These are phyloP conservation scores for Microstegium vimineum DNA, from an alignment of 176 grass and related monocot species.

Conservation along the genomic window DNA sequence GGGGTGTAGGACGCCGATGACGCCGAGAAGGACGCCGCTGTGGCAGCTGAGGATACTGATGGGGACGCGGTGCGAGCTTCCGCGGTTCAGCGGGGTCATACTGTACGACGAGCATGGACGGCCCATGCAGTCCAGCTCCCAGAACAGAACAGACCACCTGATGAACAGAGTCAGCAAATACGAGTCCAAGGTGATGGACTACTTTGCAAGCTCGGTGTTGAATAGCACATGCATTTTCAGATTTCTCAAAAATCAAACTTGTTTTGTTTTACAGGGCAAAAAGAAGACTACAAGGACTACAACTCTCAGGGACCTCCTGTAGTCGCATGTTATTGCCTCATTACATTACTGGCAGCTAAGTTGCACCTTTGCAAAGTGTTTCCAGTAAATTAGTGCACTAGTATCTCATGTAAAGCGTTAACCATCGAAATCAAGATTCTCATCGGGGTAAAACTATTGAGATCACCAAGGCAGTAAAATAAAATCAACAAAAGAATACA, in stretches of 20 bases:
- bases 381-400: too few species aligned
- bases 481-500: slow-evolving; percentile 40
- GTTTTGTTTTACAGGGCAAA: slow-evolving; percentile 20
- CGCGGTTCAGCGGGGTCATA: slow-evolving; percentile 47
- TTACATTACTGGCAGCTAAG: neutral
- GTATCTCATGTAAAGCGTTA: neutral
- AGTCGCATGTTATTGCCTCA: neutral
- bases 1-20: slow-evolving; percentile 15
- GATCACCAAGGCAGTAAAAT: neutral
- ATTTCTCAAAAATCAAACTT: neutral
- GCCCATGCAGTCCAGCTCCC: neutral
- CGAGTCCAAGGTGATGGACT: neutral
- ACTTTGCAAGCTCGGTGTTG: neutral
- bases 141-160: slow-evolving; percentile 10
- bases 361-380: neutral
- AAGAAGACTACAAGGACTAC: slow-evolving; percentile 10
- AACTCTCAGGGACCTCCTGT: slow-evolving; percentile 38
- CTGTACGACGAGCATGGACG: slow-evolving; percentile 43
- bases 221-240: neutral
- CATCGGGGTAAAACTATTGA: neutral
- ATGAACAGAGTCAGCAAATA: neutral
- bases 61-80: slow-evolving; percentile 42
- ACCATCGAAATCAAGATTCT: neutral
- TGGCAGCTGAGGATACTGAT: slow-evolving; percentile 53
- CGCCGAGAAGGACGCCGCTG: slow-evolving; percentile 34